Conservation (phyloP, 2,329 filamentous ascomycete species). For the Aspergillus amoenus region DNA sequence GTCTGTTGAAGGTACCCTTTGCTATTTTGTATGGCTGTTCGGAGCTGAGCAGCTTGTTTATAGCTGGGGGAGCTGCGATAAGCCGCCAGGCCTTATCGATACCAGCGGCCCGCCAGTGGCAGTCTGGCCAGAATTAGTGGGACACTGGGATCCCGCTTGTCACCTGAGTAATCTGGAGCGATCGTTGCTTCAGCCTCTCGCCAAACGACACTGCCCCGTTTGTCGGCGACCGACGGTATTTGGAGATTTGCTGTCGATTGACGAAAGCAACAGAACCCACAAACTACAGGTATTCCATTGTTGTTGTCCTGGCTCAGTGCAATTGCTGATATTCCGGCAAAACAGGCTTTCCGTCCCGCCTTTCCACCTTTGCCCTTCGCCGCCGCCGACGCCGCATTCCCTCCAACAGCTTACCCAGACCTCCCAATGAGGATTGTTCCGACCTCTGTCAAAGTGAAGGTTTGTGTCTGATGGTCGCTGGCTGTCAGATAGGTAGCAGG, state of each 20-base stretch:
- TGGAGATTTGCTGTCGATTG: neutral
- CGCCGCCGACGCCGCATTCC: slow-evolving; percentile 15
- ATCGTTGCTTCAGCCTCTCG: slow-evolving; percentile 5
- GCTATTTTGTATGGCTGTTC: too few species aligned
- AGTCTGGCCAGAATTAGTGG: neutral
- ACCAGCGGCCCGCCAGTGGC: slow-evolving; percentile 8
- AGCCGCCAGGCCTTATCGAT: slow-evolving; percentile 18
- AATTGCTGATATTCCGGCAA: slow-evolving; percentile 22
- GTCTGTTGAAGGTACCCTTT: too few species aligned
- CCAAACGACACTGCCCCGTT: slow-evolving; percentile 14
- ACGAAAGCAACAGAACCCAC: neutral
- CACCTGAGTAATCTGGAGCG: slow-evolving; percentile 18
- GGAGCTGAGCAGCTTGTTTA: too few species aligned
- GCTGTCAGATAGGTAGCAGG: slow-evolving; percentile 32
- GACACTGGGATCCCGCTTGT: slow-evolving; percentile 8
- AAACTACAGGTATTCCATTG: neutral
- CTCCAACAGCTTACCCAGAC: slow-evolving; percentile 19
- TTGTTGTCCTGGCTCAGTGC: neutral
- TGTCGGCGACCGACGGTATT: neutral
- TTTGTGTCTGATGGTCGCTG: slow-evolving; percentile 35
- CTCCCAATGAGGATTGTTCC: slow-evolving; percentile 37
- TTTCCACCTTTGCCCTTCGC: slow-evolving; percentile 14
- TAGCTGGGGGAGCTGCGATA: neutral
- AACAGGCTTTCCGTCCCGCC: slow-evolving; percentile 15
- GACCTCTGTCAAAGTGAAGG: slow-evolving; percentile 28